A percentile compares a stretch with the other conserved stretches of the same genome.
phyloP scores from a whole-genome alignment of 2,329 filamentous ascomycete genomes.

The Clonostachys chloroleuca region DNA sequence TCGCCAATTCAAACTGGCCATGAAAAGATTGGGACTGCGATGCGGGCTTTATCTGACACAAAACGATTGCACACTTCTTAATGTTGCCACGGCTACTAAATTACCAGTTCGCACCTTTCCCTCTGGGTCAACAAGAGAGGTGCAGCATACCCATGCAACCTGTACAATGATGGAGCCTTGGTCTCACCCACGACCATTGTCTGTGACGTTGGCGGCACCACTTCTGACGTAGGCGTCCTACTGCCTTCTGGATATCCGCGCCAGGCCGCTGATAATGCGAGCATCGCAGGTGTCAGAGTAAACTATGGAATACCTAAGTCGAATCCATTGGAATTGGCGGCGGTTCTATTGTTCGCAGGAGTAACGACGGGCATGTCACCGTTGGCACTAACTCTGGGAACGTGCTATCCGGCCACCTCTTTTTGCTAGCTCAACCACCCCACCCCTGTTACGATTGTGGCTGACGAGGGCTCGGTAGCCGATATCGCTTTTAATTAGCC shows the following conservation, averaged over 20 bases:
- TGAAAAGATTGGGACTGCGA: conserved; percentile 29
- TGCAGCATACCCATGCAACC: conserved; percentile 45
- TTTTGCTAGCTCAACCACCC: conserved; percentile 21
- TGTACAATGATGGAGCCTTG: conserved; percentile 18
- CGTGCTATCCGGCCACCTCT: conserved; percentile 43
- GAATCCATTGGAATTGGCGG: conserved; percentile 53
- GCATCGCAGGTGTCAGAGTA: conserved; percentile 53
- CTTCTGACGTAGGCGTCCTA: conserved; percentile 54
- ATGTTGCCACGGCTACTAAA: conserved; percentile 37
- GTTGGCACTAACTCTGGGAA: conserved; percentile 54
- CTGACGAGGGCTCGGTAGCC: conserved; percentile 9
- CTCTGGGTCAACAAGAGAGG: conserved; percentile 47
- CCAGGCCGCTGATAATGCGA: conserved; percentile 53
- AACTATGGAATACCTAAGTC: conserved; percentile 55
- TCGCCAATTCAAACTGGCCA: conserved; percentile 38
- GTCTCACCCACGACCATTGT: conserved; percentile 29
- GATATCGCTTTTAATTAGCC: no score
- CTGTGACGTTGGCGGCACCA: conserved; percentile 57
- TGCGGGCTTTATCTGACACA: conserved; percentile 45
- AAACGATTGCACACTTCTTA: conserved; percentile 48
- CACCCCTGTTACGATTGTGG: conserved; percentile 16
- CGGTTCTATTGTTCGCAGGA: conserved; percentile 31
- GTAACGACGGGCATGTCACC: conserved; percentile 21
- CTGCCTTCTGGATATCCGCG: conserved; percentile 55
- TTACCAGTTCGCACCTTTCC: conserved; percentile 49